Evolutionary conservation across 805 yeast species (phyloP).

Genomic region (Candida silvatica): DNA sequence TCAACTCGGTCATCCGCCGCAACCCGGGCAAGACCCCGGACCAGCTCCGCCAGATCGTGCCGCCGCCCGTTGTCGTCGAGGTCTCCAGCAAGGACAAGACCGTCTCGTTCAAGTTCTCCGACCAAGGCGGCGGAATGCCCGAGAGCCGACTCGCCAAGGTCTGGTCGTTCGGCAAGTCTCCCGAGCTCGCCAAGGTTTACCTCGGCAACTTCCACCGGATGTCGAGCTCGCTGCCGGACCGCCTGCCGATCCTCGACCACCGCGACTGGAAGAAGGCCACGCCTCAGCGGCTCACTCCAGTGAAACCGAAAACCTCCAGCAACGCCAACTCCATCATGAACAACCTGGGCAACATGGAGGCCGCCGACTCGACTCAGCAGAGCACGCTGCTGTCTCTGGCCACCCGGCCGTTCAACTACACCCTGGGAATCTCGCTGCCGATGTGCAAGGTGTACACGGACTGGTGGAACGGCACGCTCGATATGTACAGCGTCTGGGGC

Average conservation of each 20-base stretch:
- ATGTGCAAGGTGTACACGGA: slow-evolving; percentile 91
- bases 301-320: too few relatives aligned
- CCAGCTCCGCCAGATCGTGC: slow-evolving; percentile 19
- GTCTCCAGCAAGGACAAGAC: slow-evolving; percentile 59
- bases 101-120: slow-evolving; percentile 72
- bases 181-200: slow-evolving; percentile 49
- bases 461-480: slow-evolving; percentile 91
- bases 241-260: slow-evolving; percentile 17
- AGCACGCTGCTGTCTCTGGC: slow-evolving; percentile 59
- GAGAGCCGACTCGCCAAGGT: slow-evolving; percentile 49
- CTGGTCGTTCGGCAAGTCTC: slow-evolving; percentile 83
- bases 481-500: slow-evolving; percentile 78
- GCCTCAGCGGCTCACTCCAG: too few relatives aligned
- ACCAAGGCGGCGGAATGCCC: slow-evolving; percentile 83
- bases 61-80: slow-evolving; percentile 73
- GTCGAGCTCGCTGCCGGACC: slow-evolving; percentile 43
- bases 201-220: slow-evolving; percentile 58
- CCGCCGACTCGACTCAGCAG: slow-evolving; percentile 10
- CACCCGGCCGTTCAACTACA: slow-evolving; percentile 64
- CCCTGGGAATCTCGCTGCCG: slow-evolving; percentile 84
- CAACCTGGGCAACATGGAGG: slow-evolving; percentile 24
- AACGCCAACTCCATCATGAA: slow-evolving; percentile 11
- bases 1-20: slow-evolving; percentile 32
- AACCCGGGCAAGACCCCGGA: slow-evolving; percentile 9
- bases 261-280: slow-evolving; percentile 7